Evolutionary conservation across 495 filamentous ascomycete species (phyloP).

Genomic region (Podospora anserina): DNA sequence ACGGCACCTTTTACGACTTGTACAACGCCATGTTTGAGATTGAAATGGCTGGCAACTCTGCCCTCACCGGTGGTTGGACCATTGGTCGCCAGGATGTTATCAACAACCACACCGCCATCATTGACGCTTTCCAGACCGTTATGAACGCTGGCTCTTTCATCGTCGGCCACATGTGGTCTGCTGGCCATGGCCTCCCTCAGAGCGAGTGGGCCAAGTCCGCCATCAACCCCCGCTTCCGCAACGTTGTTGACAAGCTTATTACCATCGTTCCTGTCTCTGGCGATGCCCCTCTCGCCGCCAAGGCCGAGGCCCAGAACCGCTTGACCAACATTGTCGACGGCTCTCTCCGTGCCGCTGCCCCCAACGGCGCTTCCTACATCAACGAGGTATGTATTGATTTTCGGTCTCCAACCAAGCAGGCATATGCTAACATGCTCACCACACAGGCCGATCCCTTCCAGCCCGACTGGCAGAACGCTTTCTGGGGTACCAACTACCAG

Average conservation of each 20-base stretch:
- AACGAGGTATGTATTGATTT: constrained; percentile 37
- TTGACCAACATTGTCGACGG: constrained; percentile 46
- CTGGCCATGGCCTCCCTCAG: constrained; percentile 38
- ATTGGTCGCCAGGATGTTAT: constrained; percentile 42
- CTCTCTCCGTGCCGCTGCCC: constrained; percentile 42
- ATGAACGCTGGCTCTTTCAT: constrained; percentile 35
- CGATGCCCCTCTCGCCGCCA: constrained; percentile 36
- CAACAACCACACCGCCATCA: constrained; percentile 40
- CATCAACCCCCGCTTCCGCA: constrained; percentile 42
- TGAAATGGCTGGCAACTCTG: constrained; percentile 42
- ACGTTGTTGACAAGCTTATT: constrained; percentile 50
- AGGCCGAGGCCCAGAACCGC: constrained; percentile 36
- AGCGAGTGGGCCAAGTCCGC: constrained; percentile 34
- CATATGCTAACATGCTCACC: constrained; percentile 11
- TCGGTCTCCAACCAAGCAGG: not conserved
- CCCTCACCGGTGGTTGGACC: constrained; percentile 48
- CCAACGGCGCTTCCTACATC: constrained; percentile 42
- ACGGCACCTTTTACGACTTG: constrained; percentile 44
- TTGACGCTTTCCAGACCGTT: constrained; percentile 41
- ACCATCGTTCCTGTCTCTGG: constrained; percentile 35
- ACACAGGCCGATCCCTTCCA: constrained; percentile 51
- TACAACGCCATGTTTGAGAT: constrained; percentile 49
- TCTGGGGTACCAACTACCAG: constrained; percentile 54
- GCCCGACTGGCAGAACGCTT: constrained; percentile 52
- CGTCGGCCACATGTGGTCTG: constrained; percentile 52